phyloP scores from a whole-genome alignment of 306 rosid genomes.

The Sophora flavescens region DNA sequence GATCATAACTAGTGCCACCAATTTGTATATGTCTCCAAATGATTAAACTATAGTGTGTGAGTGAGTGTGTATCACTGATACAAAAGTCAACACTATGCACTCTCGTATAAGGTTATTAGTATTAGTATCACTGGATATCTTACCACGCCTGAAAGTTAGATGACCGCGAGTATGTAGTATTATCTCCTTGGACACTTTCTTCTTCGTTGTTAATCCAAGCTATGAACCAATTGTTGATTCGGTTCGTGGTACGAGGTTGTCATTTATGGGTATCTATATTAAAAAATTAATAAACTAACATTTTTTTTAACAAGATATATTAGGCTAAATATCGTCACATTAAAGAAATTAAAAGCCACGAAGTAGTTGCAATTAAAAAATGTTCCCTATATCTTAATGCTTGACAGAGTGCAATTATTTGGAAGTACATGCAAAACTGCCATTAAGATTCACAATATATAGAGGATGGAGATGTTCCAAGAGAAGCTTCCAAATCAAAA shows the following conservation, averaged over 20 bases:
- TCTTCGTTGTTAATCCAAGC: conserved; percentile 1
- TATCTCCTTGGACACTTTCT: background rate
- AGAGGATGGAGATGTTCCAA: background rate
- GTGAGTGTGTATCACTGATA: too few species aligned
- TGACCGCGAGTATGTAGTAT: background rate
- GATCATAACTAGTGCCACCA: conserved; percentile 29
- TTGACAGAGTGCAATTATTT: background rate
- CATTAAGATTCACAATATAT: background rate
- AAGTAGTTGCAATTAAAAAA: background rate
- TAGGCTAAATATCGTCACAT: background rate
- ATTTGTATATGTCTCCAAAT: conserved; percentile 38
- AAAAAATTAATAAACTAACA: background rate
- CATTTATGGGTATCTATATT: background rate
- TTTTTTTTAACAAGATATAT: too few species aligned
- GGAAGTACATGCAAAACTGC: background rate
- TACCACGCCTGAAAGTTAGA: background rate
- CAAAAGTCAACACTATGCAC: too few species aligned
- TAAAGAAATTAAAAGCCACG: background rate
- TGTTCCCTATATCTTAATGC: background rate
- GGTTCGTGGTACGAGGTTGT: conserved; percentile 32
- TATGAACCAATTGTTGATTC: background rate
- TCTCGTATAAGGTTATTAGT: background rate
- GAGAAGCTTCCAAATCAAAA: conserved; percentile 31
- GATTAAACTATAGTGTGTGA: background rate
- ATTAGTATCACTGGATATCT: background rate